Conservation (phyloP, 495 filamentous ascomycete species). For the Clavariopsis aquatica region DNA sequence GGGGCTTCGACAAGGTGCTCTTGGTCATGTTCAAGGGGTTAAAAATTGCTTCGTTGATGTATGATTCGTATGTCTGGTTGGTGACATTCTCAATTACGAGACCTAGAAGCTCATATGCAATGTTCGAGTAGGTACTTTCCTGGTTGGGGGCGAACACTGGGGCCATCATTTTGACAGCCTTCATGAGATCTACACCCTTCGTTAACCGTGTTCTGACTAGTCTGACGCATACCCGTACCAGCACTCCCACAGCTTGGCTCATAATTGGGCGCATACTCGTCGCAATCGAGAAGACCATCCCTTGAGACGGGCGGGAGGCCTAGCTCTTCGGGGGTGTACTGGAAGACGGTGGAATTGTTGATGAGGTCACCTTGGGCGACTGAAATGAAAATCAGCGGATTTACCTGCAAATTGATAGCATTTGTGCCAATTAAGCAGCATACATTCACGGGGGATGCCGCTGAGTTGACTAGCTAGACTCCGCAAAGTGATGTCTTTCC, state of each 20-base stretch:
- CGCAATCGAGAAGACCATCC: conserved; percentile 36
- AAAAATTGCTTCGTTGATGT: conserved; percentile 43
- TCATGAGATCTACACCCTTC: conserved; percentile 29
- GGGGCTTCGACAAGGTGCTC: conserved; percentile 36
- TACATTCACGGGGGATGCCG: conserved; percentile 43
- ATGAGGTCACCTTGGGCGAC: conserved; percentile 37
- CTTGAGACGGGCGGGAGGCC: conserved; percentile 40
- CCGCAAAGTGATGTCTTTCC: conserved; percentile 46
- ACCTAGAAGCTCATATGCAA: conserved; percentile 43
- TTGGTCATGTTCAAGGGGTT: conserved; percentile 39
- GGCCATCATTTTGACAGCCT: conserved; percentile 15
- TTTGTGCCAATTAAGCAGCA: background rate
- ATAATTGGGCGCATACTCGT: conserved; percentile 29
- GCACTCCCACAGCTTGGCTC: background rate
- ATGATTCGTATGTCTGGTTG: conserved; percentile 36
- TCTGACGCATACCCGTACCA: background rate
- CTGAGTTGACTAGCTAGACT: conserved; percentile 44
- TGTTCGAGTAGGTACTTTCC: conserved; percentile 44
- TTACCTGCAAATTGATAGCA: conserved; percentile 8
- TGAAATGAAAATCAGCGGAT: conserved; percentile 15
- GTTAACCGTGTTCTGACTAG: background rate
- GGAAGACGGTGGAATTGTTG: background rate
- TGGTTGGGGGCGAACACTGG: conserved; percentile 46
- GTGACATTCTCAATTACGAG: conserved; percentile 42
- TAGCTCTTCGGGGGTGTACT: conserved; percentile 7